These are phyloP conservation scores for Sclerotinia subarctica DNA, from an alignment of 2,329 filamentous ascomycete genomes.

Conservation along the genomic window DNA sequence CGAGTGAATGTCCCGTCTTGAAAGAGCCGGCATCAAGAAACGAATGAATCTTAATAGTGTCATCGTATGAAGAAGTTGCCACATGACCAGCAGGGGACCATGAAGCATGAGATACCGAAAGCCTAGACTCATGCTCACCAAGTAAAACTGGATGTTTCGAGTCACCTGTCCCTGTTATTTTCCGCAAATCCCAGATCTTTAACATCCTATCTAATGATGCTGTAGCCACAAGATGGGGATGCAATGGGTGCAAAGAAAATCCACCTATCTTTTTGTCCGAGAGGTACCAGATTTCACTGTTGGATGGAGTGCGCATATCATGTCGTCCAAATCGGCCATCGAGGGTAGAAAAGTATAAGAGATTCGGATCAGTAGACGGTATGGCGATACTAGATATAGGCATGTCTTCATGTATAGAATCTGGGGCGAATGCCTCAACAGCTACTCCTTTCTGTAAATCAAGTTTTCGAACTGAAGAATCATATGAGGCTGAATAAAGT, in stretches of 20 bases:
- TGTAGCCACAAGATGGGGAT: conserved; percentile 81
- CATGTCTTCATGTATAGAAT: conserved; percentile 65
- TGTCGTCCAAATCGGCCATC: conserved; percentile 77
- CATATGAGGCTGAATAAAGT: conserved; percentile 85
- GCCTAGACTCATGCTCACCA: conserved; percentile 74
- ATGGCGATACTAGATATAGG: conserved; percentile 85
- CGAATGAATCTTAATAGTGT: conserved; percentile 90
- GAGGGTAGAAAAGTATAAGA: conserved; percentile 83
- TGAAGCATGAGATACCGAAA: conserved; percentile 89
- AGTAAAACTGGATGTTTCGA: conserved; percentile 63
- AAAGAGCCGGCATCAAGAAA: conserved; percentile 61
- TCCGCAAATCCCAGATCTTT: conserved; percentile 89
- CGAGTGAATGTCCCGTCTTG: conserved; percentile 56
- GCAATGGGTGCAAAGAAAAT: conserved; percentile 76
- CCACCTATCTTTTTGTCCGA: conserved; percentile 95
- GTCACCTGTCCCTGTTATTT: conserved; percentile 63
- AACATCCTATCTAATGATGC: conserved; percentile 86
- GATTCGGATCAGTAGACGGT: conserved; percentile 63
- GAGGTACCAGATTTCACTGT: conserved; percentile 68
- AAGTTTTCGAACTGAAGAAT: conserved; percentile 83
- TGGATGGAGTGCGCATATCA: conserved; percentile 63
- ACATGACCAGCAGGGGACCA: conserved; percentile 84
- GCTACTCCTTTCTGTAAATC: conserved; percentile 79
- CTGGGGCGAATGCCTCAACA: conserved; percentile 75
- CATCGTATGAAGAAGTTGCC: conserved; percentile 90